Evolutionary conservation across 352 stramenopile species (phyloP).

Genomic region (Phytophthora fragariaefolia): DNA sequence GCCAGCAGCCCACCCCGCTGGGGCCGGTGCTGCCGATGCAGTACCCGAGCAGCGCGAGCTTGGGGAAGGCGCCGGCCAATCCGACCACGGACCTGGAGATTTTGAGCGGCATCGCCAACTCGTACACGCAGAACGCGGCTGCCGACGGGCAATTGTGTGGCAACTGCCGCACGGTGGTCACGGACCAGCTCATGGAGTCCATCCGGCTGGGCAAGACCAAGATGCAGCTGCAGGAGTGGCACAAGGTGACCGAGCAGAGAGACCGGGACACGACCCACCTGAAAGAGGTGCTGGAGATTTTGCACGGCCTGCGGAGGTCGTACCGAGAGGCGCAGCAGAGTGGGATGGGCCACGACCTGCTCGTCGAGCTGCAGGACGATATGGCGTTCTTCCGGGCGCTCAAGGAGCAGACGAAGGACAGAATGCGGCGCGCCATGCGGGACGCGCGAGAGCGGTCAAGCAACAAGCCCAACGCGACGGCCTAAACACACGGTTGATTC

Average conservation of each 20-base stretch:
- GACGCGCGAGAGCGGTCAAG: slow-evolving; percentile 40
- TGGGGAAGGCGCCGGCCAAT: slow-evolving; percentile 37
- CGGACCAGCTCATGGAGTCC: slow-evolving; percentile 80
- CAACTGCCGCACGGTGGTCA: slow-evolving; percentile 68
- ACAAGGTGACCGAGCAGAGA: slow-evolving; percentile 58
- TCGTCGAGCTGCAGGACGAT: slow-evolving; percentile 72
- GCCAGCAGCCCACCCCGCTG: slow-evolving; percentile 45
- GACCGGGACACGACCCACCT: slow-evolving; percentile 73
- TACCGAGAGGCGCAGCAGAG: slow-evolving; percentile 60
- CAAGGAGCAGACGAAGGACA: slow-evolving; percentile 75
- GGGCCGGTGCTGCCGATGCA: slow-evolving; percentile 71
- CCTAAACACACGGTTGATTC: slow-evolving; percentile 15
- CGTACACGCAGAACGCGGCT: slow-evolving; percentile 67
- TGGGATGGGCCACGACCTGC: slow-evolving; percentile 59
- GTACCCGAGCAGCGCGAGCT: slow-evolving; percentile 44
- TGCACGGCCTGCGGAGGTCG: slow-evolving; percentile 55
- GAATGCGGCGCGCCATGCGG: slow-evolving; percentile 69
- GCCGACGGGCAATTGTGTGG: slow-evolving; percentile 63
- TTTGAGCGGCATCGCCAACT: slow-evolving; percentile 85
- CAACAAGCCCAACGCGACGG: slow-evolving; percentile 37
- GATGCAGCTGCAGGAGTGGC: slow-evolving; percentile 69
- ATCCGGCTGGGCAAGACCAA: slow-evolving; percentile 73
- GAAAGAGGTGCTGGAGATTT: slow-evolving; percentile 60
- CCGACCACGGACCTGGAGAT: slow-evolving; percentile 77
- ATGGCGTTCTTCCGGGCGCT: slow-evolving; percentile 74